Evolutionary conservation across 2,329 filamentous ascomycete genomes (phyloP).

Genomic region (Fusarium pseudonygamai): DNA sequence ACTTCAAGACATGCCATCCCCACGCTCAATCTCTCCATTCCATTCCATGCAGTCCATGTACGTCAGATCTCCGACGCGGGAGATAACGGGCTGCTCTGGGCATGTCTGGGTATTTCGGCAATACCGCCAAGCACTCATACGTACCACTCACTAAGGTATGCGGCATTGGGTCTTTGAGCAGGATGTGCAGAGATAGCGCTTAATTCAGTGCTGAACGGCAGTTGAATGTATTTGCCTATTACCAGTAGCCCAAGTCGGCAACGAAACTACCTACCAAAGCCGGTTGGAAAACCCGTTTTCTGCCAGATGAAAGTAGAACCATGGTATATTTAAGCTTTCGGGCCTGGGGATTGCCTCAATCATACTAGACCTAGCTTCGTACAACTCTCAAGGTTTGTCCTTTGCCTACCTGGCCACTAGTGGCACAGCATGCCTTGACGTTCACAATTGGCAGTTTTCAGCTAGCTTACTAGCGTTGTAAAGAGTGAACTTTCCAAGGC

Average conservation of each 20-base stretch:
- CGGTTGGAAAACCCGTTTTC: not conserved
- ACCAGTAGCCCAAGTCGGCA: not conserved
- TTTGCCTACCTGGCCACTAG: not conserved
- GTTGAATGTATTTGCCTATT: not conserved
- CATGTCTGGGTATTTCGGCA: conserved; percentile 2
- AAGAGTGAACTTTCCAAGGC: not conserved
- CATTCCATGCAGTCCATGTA: not conserved
- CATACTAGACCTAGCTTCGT: not conserved
- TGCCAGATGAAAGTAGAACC: not conserved
- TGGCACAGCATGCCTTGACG: not conserved
- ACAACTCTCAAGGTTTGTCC: not conserved
- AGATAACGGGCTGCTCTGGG: conserved; percentile 12
- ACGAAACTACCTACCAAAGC: not conserved
- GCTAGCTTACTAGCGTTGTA: not conserved
- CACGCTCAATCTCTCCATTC: conserved; percentile 10
- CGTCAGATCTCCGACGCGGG: conserved; percentile 2
- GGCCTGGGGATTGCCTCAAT: conserved; percentile 20
- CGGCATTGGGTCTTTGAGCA: conserved; percentile 1
- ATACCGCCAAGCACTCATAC: not conserved
- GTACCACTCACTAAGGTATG: not conserved
- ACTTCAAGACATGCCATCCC: conserved; percentile 19
- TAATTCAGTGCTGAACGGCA: not conserved
- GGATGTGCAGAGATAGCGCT: not conserved
- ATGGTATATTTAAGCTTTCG: conserved; percentile 13
- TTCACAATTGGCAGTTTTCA: not conserved